phyloP scores from a whole-genome alignment of 75 land plant species.

The Picea glauca region DNA sequence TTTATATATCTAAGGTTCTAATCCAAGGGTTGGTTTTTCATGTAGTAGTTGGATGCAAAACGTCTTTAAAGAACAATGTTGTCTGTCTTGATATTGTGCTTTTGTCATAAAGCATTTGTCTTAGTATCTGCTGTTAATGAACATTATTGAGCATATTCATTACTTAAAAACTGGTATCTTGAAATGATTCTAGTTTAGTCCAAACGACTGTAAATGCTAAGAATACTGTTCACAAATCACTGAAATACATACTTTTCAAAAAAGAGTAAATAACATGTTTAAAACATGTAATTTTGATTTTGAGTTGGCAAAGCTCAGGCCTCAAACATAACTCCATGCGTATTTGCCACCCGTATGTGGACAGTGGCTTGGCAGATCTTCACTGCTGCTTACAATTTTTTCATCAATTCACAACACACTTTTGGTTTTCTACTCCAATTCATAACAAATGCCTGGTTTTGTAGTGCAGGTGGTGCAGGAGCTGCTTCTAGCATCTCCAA shows the following conservation, averaged over 20 bases:
- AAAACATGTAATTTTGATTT: background rate
- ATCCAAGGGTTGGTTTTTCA: background rate
- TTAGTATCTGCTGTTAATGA: background rate
- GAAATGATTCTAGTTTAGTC: background rate
- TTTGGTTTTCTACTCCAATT: background rate
- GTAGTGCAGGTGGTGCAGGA: conserved; percentile 47
- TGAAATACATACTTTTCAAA: background rate
- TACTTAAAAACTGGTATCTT: background rate
- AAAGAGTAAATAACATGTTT: background rate
- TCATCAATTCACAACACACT: too few relatives aligned
- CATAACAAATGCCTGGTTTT: background rate
- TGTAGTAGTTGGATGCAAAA: background rate
- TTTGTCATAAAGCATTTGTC: background rate
- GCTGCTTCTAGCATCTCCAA: conserved; percentile 32
- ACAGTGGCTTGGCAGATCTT: too few relatives aligned
- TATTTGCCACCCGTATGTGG: too few relatives aligned
- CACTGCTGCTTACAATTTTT: too few relatives aligned
- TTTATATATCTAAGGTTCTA: background rate
- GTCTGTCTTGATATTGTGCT: background rate
- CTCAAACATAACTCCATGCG: too few relatives aligned
- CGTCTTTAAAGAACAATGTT: background rate
- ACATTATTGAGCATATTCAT: background rate
- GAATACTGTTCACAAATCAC: background rate
- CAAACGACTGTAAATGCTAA: background rate
- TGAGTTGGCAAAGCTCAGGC: too few relatives aligned